Evolutionary conservation across 805 yeast genomes (phyloP).

Genomic region (Scheffersomyces spartinae): DNA sequence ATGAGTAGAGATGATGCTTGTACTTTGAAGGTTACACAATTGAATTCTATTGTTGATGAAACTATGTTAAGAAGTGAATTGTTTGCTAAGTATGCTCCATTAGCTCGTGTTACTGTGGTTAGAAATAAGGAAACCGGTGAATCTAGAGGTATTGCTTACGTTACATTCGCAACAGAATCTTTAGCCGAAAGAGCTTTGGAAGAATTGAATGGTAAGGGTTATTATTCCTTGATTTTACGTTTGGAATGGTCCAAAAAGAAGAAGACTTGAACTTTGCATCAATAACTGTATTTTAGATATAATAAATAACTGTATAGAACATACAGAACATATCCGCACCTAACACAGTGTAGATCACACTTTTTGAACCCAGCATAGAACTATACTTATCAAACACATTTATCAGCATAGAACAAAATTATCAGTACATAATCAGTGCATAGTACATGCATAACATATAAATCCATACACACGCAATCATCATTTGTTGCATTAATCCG

Average conservation of each 20-base stretch:
- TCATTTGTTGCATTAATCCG: too few species aligned
- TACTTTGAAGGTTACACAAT: conserved; percentile 83
- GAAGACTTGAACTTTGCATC: too few species aligned
- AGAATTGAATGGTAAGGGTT: conserved; percentile 78
- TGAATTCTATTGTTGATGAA: conserved; percentile 79
- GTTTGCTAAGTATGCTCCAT: conserved; percentile 52
- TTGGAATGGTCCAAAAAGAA: conserved; percentile 37
- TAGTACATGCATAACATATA: too few species aligned
- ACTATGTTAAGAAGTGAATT: conserved; percentile 65
- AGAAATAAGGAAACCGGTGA: conserved; percentile 89
- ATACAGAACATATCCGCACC: too few species aligned
- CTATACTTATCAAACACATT: too few species aligned
- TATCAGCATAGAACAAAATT: too few species aligned
- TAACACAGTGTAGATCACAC: too few species aligned
- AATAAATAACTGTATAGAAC: too few species aligned
- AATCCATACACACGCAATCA: too few species aligned
- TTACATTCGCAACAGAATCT: conserved; percentile 57
- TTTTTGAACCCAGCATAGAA: too few species aligned
- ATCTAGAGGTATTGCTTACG: conserved; percentile 93
- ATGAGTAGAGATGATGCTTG: conserved; percentile 67
- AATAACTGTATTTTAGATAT: too few species aligned
- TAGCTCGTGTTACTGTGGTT: conserved; percentile 70
- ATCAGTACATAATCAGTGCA: too few species aligned
- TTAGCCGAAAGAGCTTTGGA: conserved; percentile 73
- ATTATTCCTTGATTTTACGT: conserved; percentile 68